These are phyloP conservation scores for Fusarium proliferatum DNA, from an alignment of 2,329 filamentous ascomycete species.

Conservation along the genomic window DNA sequence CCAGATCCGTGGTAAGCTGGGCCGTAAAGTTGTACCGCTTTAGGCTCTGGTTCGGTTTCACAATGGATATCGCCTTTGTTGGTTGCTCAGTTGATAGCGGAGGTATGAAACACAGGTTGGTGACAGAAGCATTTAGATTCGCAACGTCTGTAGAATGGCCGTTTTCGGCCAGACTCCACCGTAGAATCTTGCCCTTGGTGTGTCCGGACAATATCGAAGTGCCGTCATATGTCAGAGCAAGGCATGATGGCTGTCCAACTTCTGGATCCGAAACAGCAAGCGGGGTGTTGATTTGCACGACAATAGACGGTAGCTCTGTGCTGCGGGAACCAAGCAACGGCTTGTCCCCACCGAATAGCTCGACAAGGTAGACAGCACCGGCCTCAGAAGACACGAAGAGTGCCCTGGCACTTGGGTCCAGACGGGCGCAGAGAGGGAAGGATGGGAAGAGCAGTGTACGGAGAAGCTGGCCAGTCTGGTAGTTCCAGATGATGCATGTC, in stretches of 20 bases:
- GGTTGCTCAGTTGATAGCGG: slow-evolving; percentile 59
- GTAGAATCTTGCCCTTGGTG: slow-evolving; percentile 78
- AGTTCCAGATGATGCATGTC: slow-evolving; percentile 94
- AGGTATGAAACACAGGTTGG: slow-evolving; percentile 80
- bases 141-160: slow-evolving; percentile 74
- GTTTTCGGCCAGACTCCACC: slow-evolving; percentile 82
- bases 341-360: slow-evolving; percentile 71
- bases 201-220: slow-evolving; percentile 85
- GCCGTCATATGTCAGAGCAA: slow-evolving; percentile 84
- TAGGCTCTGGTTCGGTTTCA: slow-evolving; percentile 82
- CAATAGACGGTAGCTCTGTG: slow-evolving; percentile 66
- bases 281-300: slow-evolving; percentile 65
- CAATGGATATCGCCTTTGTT: slow-evolving; percentile 69
- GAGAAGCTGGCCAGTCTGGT: slow-evolving; percentile 78
- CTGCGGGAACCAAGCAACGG: slow-evolving; percentile 65
- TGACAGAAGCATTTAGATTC: slow-evolving; percentile 83
- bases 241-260: slow-evolving; percentile 71
- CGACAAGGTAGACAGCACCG: slow-evolving; percentile 81
- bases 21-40: slow-evolving; percentile 73
- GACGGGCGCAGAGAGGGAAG: slow-evolving; percentile 75
- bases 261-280: slow-evolving; percentile 70
- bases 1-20: slow-evolving; percentile 65
- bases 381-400: slow-evolving; percentile 85
- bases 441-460: slow-evolving; percentile 84
- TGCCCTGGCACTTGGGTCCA: slow-evolving; percentile 87